These are phyloP conservation scores for Colletotrichum trifolii DNA, from an alignment of 2,329 filamentous ascomycete species.

Conservation along the genomic window DNA sequence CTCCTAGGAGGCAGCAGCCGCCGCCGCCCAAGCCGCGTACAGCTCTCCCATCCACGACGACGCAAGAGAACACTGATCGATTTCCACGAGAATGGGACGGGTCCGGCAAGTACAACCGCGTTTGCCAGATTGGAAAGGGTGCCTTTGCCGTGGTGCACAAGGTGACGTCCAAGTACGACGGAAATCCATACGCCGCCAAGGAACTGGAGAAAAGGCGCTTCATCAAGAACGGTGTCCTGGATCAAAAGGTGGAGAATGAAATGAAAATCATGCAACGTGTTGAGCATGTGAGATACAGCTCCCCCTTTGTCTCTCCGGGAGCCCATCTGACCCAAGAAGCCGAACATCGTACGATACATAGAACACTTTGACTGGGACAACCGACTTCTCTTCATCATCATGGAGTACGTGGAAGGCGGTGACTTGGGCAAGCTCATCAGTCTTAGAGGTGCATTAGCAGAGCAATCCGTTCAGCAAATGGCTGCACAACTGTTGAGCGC, in stretches of 20 bases:
- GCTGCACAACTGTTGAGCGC: conserved; percentile 83
- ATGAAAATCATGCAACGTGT: conserved; percentile 94
- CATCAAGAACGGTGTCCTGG: conserved; percentile 90
- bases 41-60: conserved; percentile 36
- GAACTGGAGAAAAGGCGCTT: conserved; percentile 94
- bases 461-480: conserved; percentile 77
- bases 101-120: conserved; percentile 84
- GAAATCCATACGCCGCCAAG: conserved; percentile 88
- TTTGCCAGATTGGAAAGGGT: conserved; percentile 86
- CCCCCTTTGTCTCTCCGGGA: conserved; percentile 1
- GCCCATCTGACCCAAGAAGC: conserved; percentile 54
- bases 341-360: conserved; percentile 91
- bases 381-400: conserved; percentile 92
- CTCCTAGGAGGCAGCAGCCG: conserved; percentile 19
- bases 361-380: conserved; percentile 87
- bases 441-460: conserved; percentile 70
- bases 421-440: conserved; percentile 82
- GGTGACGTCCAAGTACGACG: conserved; percentile 86
- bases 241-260: conserved; percentile 95
- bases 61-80: conserved; percentile 48
- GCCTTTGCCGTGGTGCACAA: conserved; percentile 96
- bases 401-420: conserved; percentile 89
- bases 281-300: conserved; percentile 73
- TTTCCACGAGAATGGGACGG: conserved; percentile 81
- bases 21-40: conserved; percentile 33